Conservation (phyloP, 1,284 basidiomycete species). For the Tranzscheliella williamsii region DNA sequence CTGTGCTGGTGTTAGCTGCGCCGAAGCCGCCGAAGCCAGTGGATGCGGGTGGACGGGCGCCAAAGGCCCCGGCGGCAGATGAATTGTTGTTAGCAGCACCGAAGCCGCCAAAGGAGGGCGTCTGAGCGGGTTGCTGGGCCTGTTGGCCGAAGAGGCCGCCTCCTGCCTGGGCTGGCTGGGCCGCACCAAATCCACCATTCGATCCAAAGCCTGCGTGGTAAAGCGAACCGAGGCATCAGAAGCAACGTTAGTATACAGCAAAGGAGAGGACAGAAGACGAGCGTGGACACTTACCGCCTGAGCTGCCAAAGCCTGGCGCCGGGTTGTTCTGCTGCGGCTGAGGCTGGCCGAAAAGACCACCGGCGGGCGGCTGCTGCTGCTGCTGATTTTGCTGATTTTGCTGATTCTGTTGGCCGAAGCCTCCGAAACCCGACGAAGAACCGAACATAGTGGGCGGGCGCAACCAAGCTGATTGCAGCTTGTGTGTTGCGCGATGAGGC, state of each 20-base stretch:
- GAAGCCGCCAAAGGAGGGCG: conserved; percentile 43
- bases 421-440: conserved; percentile 43
- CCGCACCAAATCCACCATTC: conserved; percentile 31
- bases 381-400: conserved; percentile 44
- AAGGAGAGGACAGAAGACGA: neutral
- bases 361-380: conserved; percentile 57
- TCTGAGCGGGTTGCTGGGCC: conserved; percentile 34
- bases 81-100: conserved; percentile 38
- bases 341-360: conserved; percentile 59
- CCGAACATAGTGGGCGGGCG: conserved; percentile 53
- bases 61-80: conserved; percentile 33
- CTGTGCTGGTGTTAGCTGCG: conserved; percentile 11
- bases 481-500: neutral
- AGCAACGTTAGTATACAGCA: neutral
- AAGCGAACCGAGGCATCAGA: neutral
- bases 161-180: conserved; percentile 43
- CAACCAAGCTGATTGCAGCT: too few relatives aligned
- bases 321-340: conserved; percentile 50
- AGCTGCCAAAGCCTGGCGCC: conserved; percentile 42
- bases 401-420: conserved; percentile 54
- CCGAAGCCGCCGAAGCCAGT: conserved; percentile 52
- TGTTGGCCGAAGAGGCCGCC: conserved; percentile 59
- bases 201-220: conserved; percentile 26
- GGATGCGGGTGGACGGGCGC: conserved; percentile 42
- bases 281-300: conserved; percentile 18